Percentiles rank a stretch among this genome's conserved stretches.
phyloP scores from a whole-genome alignment of 2,329 filamentous ascomycete genomes.

The Penicillium sp. region DNA sequence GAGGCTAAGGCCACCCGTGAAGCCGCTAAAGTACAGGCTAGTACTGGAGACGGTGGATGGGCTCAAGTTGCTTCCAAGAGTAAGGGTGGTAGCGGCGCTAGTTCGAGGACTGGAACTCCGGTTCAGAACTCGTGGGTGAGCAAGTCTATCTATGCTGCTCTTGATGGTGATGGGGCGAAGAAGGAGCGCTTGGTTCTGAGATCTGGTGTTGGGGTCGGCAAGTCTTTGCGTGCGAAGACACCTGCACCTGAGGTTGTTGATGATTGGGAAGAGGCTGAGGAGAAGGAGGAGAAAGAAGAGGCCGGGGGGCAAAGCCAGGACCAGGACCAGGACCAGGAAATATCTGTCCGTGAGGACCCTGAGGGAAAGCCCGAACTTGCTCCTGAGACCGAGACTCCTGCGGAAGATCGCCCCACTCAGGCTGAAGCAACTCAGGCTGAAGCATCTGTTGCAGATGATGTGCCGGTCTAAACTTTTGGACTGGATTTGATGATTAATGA shows the following conservation, averaged over 20 bases:
- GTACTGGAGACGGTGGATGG: constrained; percentile 39
- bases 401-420: background rate
- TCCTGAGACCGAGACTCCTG: background rate
- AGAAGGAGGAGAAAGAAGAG: constrained; percentile 47
- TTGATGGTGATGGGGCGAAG: constrained; percentile 29
- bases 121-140: constrained; percentile 22
- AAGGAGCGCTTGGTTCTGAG: constrained; percentile 39
- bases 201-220: constrained; percentile 37
- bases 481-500: constrained; percentile 6
- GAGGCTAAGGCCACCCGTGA: constrained; percentile 38
- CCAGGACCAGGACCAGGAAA: constrained; percentile 19
- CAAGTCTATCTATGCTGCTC: constrained; percentile 35
- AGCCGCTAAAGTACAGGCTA: constrained; percentile 28
- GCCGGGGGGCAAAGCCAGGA: constrained; percentile 27
- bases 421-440: background rate
- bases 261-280: constrained; percentile 49
- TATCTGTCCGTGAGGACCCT: constrained; percentile 4
- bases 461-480: background rate
- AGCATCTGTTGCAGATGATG: background rate
- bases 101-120: constrained; percentile 26
- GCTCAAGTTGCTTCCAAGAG: constrained; percentile 42
- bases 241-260: constrained; percentile 41
- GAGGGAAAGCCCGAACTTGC: background rate
- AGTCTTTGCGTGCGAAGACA: constrained; percentile 26
- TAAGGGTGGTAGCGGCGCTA: constrained; percentile 25